Evolutionary conservation across 1,284 basidiomycete species (phyloP).

Genomic region (Prillingera fragicola): DNA sequence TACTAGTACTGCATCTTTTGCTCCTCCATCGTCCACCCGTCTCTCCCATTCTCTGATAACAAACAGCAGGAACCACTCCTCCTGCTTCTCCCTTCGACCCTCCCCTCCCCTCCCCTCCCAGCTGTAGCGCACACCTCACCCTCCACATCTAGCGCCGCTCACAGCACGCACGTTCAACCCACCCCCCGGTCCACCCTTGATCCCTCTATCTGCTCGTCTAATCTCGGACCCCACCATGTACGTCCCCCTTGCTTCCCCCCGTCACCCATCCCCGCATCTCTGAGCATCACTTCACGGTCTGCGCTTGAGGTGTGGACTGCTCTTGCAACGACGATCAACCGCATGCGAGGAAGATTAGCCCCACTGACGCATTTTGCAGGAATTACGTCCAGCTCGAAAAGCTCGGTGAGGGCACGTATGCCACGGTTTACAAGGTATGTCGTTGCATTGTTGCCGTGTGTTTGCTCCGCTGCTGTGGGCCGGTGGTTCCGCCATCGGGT

Average conservation of each 20-base stretch:
- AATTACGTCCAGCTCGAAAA: conserved; percentile 71
- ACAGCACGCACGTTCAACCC: background rate
- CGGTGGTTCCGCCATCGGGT: background rate
- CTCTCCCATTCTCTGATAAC: background rate
- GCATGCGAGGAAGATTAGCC: too few relatives aligned
- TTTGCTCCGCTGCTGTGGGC: background rate
- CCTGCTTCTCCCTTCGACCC: background rate
- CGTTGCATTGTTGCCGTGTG: too few relatives aligned
- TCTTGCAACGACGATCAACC: too few relatives aligned
- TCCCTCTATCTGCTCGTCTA: too few relatives aligned
- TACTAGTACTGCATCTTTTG: background rate
- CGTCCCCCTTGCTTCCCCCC: too few relatives aligned
- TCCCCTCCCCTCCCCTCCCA: too few relatives aligned
- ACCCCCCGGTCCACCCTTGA: background rate
- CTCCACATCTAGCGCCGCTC: too few relatives aligned
- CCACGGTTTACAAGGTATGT: conserved; percentile 80
- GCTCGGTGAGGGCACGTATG: conserved; percentile 58
- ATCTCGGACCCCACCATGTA: background rate
- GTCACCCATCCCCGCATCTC: too few relatives aligned
- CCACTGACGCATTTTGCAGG: conserved; percentile 28
- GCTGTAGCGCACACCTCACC: too few relatives aligned
- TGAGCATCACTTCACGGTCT: too few relatives aligned
- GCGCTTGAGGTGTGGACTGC: too few relatives aligned
- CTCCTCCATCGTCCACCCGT: background rate
- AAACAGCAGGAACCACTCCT: background rate